Base-by-base conservation (phyloP, 495 filamentous ascomycete genomes). In the Pseudoneurospora amorphoporcata region DNA sequence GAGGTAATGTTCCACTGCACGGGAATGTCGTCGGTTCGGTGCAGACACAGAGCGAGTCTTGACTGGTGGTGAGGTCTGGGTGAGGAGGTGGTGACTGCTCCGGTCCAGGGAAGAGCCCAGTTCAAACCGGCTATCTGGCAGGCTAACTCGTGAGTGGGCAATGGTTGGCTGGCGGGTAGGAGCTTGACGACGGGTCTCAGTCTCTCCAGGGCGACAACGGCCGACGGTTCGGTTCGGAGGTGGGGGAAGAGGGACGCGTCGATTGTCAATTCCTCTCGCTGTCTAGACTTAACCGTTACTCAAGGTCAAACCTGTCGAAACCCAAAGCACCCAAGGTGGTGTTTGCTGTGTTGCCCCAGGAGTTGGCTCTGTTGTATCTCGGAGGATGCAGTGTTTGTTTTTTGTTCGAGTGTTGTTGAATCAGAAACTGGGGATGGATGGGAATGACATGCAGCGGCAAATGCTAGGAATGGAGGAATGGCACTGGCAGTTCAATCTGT, bases 21-120 rank as follows among this genome's bases (percentile, higher is more conserved):
- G 40, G 70, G 69, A 73, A 73, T 79, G 76, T 77, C 76, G 75
- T 76, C 76, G 77, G 77, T 75, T 76, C 65, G 70, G 72, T 76
- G 74, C 76, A 77, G 76, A 58, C 69, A 69, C 68, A 73, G 37
- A 47, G 68, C 45, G 42, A 73, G 68, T 65, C 53, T 65, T 35
- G 14, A 65, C 29, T 65, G 53, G 53, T 61, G 53, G 53, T 65
- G 53, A 70, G 65, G 10, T 38, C 61, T 41, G 72, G 72, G 68
- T 38, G 42, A 68, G 45, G 75, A 53, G 71, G 70, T 72, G 72
- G 19, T 70, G 53, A 61, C 53, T 65, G 53, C 53, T 35, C 29
- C 14, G 23, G 53, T 65, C 29, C 53, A 65, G 53, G 53, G 53
- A 37, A 65, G 53, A 65, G 40, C 40, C 40, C 12, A 3, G 40